phyloP scores from a whole-genome alignment of 2,329 filamentous ascomycete genomes.

The Purpureocillium lavendulum region DNA sequence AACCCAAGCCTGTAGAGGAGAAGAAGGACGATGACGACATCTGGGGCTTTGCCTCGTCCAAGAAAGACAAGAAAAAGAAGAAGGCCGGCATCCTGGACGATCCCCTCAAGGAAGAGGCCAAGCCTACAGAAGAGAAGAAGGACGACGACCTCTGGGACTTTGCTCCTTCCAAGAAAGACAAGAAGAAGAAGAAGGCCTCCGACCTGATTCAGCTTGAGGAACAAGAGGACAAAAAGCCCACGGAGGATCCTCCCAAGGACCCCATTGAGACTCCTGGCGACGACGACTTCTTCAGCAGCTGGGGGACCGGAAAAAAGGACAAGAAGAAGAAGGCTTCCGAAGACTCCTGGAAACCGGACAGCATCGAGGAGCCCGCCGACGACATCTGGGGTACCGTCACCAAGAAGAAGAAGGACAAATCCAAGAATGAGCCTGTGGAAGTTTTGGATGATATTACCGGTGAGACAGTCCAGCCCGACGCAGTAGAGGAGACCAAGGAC shows the following conservation, averaged over 20 bases:
- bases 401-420: slow-evolving; percentile 44
- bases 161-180: slow-evolving; percentile 19
- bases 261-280: slow-evolving; percentile 24
- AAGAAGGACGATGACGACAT: slow-evolving; percentile 1
- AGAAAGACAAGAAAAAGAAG: slow-evolving; percentile 14
- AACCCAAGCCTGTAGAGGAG: slow-evolving; percentile 1
- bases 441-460: slow-evolving; percentile 36
- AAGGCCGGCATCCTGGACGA: slow-evolving; percentile 11
- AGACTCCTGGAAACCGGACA: slow-evolving; percentile 28
- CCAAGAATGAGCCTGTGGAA: slow-evolving; percentile 40
- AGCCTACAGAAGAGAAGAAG: slow-evolving; percentile 7
- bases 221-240: slow-evolving; percentile 11
- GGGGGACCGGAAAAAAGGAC: slow-evolving; percentile 45
- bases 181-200: slow-evolving; percentile 35
- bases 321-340: slow-evolving; percentile 26
- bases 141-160: slow-evolving; percentile 17
- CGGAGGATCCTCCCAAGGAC: slow-evolving; percentile 18
- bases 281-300: slow-evolving; percentile 48
- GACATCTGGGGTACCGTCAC: slow-evolving; percentile 26
- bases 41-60: slow-evolving; percentile 2
- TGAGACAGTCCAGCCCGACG: slow-evolving; percentile 37
- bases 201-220: slow-evolving; percentile 29
- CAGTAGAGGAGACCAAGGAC: slow-evolving; percentile 34
- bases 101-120: slow-evolving; percentile 10
- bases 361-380: slow-evolving; percentile 34